Evolutionary conservation across 768 basidiomycete genomes (phyloP).

Genomic region (Pluteus cervinus): DNA sequence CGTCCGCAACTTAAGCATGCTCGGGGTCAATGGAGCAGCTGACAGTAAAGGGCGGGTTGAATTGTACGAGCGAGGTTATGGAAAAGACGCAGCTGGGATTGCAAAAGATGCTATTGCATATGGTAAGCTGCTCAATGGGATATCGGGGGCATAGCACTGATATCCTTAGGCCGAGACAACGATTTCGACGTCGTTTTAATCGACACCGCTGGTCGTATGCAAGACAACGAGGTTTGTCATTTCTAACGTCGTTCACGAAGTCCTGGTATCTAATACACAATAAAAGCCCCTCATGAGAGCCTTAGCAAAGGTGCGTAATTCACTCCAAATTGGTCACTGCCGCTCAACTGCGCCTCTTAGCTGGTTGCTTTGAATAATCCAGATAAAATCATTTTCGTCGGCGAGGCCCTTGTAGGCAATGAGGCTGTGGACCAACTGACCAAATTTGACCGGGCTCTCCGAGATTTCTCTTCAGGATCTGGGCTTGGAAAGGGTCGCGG

Average conservation of each 20-base stretch:
- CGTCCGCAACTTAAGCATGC: slow-evolving; percentile 87
- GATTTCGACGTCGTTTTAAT: slow-evolving; percentile 96
- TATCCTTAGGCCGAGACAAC: slow-evolving; percentile 32
- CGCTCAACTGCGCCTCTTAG: slow-evolving; percentile 27
- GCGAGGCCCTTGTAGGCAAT: slow-evolving; percentile 96
- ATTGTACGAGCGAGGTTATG: slow-evolving; percentile 93
- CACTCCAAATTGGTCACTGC: too few relatives aligned
- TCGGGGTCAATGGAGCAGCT: slow-evolving; percentile 62
- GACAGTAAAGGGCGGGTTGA: slow-evolving; percentile 79
- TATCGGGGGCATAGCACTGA: slow-evolving; percentile 1
- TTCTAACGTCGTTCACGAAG: neutral
- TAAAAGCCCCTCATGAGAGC: slow-evolving; percentile 91
- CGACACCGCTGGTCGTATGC: slow-evolving; percentile 98
- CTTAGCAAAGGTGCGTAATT: slow-evolving; percentile 72
- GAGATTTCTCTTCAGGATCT: slow-evolving; percentile 81
- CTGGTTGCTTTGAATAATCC: slow-evolving; percentile 91
- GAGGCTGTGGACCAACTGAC: slow-evolving; percentile 97
- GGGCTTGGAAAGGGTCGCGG: slow-evolving; percentile 73
- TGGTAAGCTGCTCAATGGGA: slow-evolving; percentile 40
- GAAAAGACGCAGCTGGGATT: slow-evolving; percentile 98
- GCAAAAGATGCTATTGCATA: slow-evolving; percentile 91
- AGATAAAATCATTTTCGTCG: slow-evolving; percentile 97
- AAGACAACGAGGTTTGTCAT: slow-evolving; percentile 83
- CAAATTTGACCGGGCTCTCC: slow-evolving; percentile 92
- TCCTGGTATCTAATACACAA: slow-evolving; percentile 7